Base-by-base conservation (phyloP, 345 rosid species). In the Zanthoxylum bungeanum region DNA sequence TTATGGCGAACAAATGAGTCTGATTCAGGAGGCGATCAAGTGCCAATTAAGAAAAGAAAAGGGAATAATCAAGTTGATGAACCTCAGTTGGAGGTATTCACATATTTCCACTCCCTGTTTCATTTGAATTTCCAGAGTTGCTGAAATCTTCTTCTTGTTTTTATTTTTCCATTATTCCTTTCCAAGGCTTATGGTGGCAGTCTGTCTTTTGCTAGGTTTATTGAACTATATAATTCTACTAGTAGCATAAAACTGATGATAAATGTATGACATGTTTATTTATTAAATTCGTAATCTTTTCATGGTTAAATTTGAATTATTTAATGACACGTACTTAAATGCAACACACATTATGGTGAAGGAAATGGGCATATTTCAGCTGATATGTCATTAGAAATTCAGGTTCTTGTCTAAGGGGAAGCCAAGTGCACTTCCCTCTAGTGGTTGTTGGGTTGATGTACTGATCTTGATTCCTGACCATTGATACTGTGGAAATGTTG, bases 41-140 rank as follows among this genome's bases (percentile, higher is more conserved):
- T 91, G 71, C 73, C 96, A 47, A 63, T 85, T 62, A 96, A 96
- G 88, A 96, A 84, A 85, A 87, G 98, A 80, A 96, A 85, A 84
- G 89, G 86, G 72, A 91, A 83, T 77, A 83, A 81, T 79, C 79
- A 84, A 75, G 74, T 64, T 22, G 80, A 84, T 49, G 90, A 91
- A 73, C 64, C 90, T 69, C 98, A 83, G 76, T 73, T 81, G 50
- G 98, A 93, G 97, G 99, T 96, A 82, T 71, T 69, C 72, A 6
- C 24, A 10, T 58, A 9, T 42, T 62, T 27, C 64, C 36, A 46
- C 58, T 42, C 62, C 59, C 22, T 31, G 17, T 55, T 63, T 16
- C 40, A 60, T 76, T 61, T 76, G 33, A 52, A 69, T 64, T 51
- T 65, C 61, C 2, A 33, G 9, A 24, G 11, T 66, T 8, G 53